phyloP scores from a whole-genome alignment of 2,329 filamentous ascomycete genomes.

The Exutisphaerella laricina region DNA sequence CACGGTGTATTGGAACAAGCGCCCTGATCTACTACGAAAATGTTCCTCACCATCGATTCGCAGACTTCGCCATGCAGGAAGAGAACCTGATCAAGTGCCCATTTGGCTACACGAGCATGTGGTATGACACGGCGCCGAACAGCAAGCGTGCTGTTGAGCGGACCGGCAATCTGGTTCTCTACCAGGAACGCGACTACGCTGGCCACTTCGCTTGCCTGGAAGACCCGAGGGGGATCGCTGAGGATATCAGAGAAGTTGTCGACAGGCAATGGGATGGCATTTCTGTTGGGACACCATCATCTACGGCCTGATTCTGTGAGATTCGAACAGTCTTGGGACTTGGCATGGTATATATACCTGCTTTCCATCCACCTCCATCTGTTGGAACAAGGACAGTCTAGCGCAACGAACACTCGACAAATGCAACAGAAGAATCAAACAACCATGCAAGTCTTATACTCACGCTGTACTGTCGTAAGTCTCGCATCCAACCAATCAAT shows the following conservation, averaged over 20 bases:
- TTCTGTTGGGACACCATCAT: background rate
- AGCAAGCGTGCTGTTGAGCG: constrained; percentile 32
- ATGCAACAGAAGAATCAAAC: too few relatives aligned
- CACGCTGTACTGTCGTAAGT: too few relatives aligned
- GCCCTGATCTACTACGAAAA: constrained; percentile 39
- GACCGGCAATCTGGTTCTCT: constrained; percentile 37
- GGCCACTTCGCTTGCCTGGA: constrained; percentile 30
- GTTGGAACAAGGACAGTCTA: too few relatives aligned
- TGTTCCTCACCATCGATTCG: constrained; percentile 36
- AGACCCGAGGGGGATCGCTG: constrained; percentile 25
- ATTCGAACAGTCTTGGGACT: too few relatives aligned
- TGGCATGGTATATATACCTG: background rate
- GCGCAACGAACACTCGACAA: too few relatives aligned
- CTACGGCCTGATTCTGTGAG: background rate
- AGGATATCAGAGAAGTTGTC: constrained; percentile 28
- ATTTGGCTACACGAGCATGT: constrained; percentile 37
- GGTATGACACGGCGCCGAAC: constrained; percentile 36
- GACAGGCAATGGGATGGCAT: constrained; percentile 12
- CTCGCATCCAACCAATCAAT: too few relatives aligned
- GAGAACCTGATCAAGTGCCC: constrained; percentile 36
- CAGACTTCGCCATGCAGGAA: constrained; percentile 32
- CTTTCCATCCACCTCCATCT: too few relatives aligned
- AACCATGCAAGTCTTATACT: too few relatives aligned
- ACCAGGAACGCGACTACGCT: constrained; percentile 28
- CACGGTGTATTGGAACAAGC: constrained; percentile 35